Base-by-base conservation (phyloP, 306 rosid genomes). In the Acacia acuminata region DNA sequence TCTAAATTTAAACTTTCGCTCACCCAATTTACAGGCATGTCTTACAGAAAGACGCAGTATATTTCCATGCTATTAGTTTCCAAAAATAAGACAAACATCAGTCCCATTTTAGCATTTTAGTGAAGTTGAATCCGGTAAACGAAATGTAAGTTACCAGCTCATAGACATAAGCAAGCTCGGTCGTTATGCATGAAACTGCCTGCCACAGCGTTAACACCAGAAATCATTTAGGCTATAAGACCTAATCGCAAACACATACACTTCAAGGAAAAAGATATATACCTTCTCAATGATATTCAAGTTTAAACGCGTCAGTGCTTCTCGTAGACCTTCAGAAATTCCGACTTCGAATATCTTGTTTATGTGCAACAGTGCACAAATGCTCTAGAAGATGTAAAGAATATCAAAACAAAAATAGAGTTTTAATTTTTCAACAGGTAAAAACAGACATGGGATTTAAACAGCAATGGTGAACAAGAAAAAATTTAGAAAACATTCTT, bases 331-430 rank as follows among this genome's bases (percentile, higher is more conserved):
- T 88, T 93, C 97, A 4, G 99, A 96, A 86, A 93, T 89, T 73
- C 98, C 99, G 69, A 93, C 97, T 88, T 93, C 99, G 90, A 96
- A 93, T 88, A 96, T 91, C 89, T 96, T 93, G 90, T 89, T 89
- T 82, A 96, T 61, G 76, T 96, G 96, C 91, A 96, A 85, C 85
- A 96, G 97, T 10, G 97, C 93, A 84, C 93, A 86, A 70, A 96
- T 84, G 87, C 97, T 93, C 99, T 96, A 68, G 69, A 83, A 77
- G 79, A 77, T 25, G 60, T 68, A 58, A 22, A 47, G 55, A 71
- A 74, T 27, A 34, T 42, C 24, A 69, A 67, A 63, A 74, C 34
- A 64, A 71, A 44, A n/a, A 78, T 65, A 68, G 10, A 77, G 60
- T 65, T 66, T 42, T 42, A 25, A 16, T 42, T 44, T 75, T 48